Evolutionary conservation across 2,329 filamentous ascomycete genomes (phyloP).

Genomic region (Fusarium tanahbumbuense): DNA sequence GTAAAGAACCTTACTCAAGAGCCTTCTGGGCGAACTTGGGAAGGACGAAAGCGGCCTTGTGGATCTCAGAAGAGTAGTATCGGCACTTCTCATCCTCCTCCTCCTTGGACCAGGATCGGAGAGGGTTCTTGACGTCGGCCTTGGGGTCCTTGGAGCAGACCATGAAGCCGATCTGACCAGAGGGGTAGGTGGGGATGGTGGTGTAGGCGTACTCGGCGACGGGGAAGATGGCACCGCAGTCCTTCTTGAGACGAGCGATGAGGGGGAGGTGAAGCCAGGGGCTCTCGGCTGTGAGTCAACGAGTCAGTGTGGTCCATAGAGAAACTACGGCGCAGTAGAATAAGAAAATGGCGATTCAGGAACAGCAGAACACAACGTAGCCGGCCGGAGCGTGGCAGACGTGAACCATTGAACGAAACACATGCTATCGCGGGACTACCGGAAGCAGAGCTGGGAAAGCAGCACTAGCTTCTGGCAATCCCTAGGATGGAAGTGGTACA

Average conservation of each 20-base stretch:
- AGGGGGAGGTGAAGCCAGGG: conserved; percentile 97
- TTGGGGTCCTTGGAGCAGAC: conserved; percentile 95
- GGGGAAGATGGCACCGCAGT: conserved; percentile 97
- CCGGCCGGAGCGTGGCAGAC: conserved; percentile 20
- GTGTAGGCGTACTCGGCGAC: conserved; percentile 99
- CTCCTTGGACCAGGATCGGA: conserved; percentile 83
- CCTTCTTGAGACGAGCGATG: conserved; percentile 95
- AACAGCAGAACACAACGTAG: conserved; percentile 33
- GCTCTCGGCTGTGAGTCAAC: conserved; percentile 81
- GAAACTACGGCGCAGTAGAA: conserved; percentile 22
- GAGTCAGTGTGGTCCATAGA: conserved; percentile 31
- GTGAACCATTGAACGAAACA: conserved; percentile 27
- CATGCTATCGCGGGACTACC: conserved; percentile 53
- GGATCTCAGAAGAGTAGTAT: conserved; percentile 98
- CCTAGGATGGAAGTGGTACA: conserved; percentile 48
- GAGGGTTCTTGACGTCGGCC: conserved; percentile 84
- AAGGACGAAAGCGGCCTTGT: conserved; percentile 92
- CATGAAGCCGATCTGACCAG: conserved; percentile 99
- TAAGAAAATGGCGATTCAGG: conserved; percentile 34
- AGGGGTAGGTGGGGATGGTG: conserved; percentile 98
- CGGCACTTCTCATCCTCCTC: conserved; percentile 93
- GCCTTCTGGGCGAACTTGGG: conserved; percentile 92
- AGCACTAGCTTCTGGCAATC: conserved; percentile 55
- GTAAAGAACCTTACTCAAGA: conserved; percentile 61
- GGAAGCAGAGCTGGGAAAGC: conserved; percentile 52